These are phyloP conservation scores for Hyphodiscus sp. DNA, from an alignment of 2,329 filamentous ascomycete genomes.

Conservation along the genomic window DNA sequence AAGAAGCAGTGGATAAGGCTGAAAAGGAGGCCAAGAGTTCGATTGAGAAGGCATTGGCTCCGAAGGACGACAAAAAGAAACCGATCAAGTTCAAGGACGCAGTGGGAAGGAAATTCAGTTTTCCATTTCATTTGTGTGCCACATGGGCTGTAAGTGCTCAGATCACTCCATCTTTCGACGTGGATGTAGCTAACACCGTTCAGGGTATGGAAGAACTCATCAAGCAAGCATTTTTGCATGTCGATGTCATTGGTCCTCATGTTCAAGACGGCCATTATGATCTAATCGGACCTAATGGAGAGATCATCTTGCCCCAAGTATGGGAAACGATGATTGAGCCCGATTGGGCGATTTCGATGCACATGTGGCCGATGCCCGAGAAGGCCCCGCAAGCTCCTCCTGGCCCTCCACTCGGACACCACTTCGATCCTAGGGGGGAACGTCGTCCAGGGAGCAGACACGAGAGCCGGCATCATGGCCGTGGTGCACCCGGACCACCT, in stretches of 20 bases:
- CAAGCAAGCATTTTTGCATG: constrained; percentile 74
- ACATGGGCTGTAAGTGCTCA: constrained; percentile 66
- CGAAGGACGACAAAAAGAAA: constrained; percentile 38
- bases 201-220: constrained; percentile 84
- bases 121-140: constrained; percentile 78
- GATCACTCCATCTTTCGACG: constrained; percentile 1
- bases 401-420: constrained; percentile 13
- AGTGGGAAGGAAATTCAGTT: constrained; percentile 84
- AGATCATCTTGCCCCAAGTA: constrained; percentile 74
- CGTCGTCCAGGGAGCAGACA: constrained; percentile 8
- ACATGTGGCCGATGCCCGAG: constrained; percentile 57
- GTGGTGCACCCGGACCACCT: constrained; percentile 4
- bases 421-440: constrained; percentile 4
- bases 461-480: constrained; percentile 1
- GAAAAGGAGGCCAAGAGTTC: constrained; percentile 43
- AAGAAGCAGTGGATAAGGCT: constrained; percentile 11
- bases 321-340: constrained; percentile 80
- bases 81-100: constrained; percentile 90
- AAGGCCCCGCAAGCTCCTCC: constrained; percentile 14
- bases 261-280: constrained; percentile 77
- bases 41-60: constrained; percentile 20
- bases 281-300: constrained; percentile 68
- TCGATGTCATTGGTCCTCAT: constrained; percentile 69
- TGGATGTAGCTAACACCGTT: constrained; percentile 20
- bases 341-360: constrained; percentile 66